Evolutionary conservation across 352 stramenopile genomes (phyloP).

Genomic region (Globisporangium middletonii): DNA sequence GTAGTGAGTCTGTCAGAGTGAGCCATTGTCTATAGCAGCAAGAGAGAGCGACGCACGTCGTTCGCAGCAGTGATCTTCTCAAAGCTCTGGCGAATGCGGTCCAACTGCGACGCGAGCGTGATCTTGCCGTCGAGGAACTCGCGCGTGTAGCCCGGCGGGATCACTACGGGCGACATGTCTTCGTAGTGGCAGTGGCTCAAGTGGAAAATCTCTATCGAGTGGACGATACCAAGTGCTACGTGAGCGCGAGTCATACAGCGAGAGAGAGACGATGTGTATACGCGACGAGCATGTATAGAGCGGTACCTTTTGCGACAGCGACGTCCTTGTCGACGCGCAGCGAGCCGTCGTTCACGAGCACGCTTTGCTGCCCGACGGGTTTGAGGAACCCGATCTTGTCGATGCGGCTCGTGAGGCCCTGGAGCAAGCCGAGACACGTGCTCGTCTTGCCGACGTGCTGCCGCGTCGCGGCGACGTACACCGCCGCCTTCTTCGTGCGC

Average conservation of each 20-base stretch:
- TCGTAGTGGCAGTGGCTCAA: constrained; percentile 90
- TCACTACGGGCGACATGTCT: constrained; percentile 96
- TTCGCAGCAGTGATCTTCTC: constrained; percentile 51
- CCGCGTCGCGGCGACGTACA: constrained; percentile 84
- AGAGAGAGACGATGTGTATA: too few species aligned
- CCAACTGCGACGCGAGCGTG: constrained; percentile 65
- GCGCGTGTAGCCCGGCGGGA: constrained; percentile 94
- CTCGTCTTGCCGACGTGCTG: constrained; percentile 92
- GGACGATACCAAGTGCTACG: constrained; percentile 16
- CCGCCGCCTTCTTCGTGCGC: constrained; percentile 35
- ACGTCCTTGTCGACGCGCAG: constrained; percentile 90
- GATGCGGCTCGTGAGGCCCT: constrained; percentile 90
- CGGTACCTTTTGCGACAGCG: constrained; percentile 81
- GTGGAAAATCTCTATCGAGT: constrained; percentile 88
- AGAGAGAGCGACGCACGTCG: constrained; percentile 25
- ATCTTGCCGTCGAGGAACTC: constrained; percentile 94
- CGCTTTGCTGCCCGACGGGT: constrained; percentile 92
- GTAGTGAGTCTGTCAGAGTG: neutral
- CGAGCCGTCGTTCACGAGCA: constrained; percentile 54
- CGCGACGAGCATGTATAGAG: too few species aligned
- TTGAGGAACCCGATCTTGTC: constrained; percentile 91
- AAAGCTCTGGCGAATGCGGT: constrained; percentile 68
- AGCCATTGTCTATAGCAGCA: neutral
- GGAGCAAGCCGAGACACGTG: constrained; percentile 91
- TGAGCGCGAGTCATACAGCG: neutral